phyloP scores from a whole-genome alignment of 2,329 filamentous ascomycete genomes.

The Cladobotryum mycophilum region DNA sequence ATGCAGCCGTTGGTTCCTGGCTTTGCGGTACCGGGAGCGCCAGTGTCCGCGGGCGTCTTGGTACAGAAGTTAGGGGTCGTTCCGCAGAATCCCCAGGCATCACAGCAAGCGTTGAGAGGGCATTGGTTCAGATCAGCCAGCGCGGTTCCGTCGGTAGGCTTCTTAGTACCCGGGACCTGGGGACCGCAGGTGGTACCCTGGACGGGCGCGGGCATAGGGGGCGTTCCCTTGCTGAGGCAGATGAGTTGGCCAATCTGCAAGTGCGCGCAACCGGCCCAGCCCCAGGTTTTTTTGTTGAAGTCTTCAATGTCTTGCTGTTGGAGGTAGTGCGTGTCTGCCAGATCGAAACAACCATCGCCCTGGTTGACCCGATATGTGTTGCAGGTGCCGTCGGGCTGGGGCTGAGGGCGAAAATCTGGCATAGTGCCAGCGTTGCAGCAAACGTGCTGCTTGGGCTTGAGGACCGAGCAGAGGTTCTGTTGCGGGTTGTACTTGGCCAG shows the following conservation, averaged over 20 bases:
- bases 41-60: constrained; percentile 11
- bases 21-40: constrained; percentile 13
- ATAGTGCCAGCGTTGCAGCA: constrained; percentile 25
- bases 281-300: too few species aligned
- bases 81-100: constrained; percentile 38
- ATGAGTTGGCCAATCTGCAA: too few species aligned
- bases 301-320: neutral
- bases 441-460: constrained; percentile 22
- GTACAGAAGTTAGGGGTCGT: constrained; percentile 34
- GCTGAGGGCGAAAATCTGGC: constrained; percentile 23
- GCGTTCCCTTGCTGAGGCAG: too few species aligned
- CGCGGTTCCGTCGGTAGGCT: too few species aligned
- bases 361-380: constrained; percentile 17
- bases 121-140: too few species aligned
- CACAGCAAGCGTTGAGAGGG: constrained; percentile 24
- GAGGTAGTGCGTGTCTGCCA: constrained; percentile 15
- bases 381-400: constrained; percentile 24
- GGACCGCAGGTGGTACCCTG: too few species aligned
- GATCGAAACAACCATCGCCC: constrained; percentile 21
- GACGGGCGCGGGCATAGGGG: too few species aligned
- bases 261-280: too few species aligned
- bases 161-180: too few species aligned
- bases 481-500: constrained; percentile 23
- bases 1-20: constrained; percentile 16
- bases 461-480: constrained; percentile 18